These are phyloP conservation scores for Alternaria conjuncta DNA, from an alignment of 2,329 filamentous ascomycete species.

Conservation along the genomic window DNA sequence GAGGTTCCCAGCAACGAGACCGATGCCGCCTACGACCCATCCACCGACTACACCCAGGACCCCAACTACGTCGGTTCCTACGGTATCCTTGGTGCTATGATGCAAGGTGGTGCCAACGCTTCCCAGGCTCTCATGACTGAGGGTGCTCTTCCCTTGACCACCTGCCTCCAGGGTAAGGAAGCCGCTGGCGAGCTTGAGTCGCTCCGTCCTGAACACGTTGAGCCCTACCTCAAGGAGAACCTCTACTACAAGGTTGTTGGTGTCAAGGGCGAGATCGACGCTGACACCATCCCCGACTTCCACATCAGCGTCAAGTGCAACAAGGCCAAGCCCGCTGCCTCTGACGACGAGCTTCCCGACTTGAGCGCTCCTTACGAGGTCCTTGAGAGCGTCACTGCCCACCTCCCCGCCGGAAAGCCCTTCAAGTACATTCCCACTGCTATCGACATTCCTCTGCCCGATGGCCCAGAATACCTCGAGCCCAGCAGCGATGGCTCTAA, in stretches of 20 bases:
- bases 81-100: constrained; percentile 39
- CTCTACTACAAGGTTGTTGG: constrained; percentile 46
- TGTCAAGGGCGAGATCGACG: constrained; percentile 37
- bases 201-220: constrained; percentile 40
- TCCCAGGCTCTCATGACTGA: constrained; percentile 38
- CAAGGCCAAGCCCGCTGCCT: constrained; percentile 35
- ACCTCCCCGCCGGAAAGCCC: constrained; percentile 39
- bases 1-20: constrained; percentile 22
- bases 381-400: constrained; percentile 35
- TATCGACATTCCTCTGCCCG: constrained; percentile 25
- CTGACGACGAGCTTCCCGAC: constrained; percentile 36
- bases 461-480: constrained; percentile 20
- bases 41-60: constrained; percentile 35
- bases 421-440: constrained; percentile 34
- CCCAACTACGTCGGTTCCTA: constrained; percentile 45
- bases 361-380: constrained; percentile 34
- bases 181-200: constrained; percentile 38
- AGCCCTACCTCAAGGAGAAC: constrained; percentile 43
- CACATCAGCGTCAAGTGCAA: constrained; percentile 43
- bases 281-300: constrained; percentile 39
- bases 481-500: constrained; percentile 5
- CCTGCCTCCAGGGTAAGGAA: constrained; percentile 43
- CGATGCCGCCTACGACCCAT: constrained; percentile 33
- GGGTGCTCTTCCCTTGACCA: constrained; percentile 43
- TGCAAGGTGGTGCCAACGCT: constrained; percentile 30